Conservation (phyloP, 345 rosid genomes). For the Eucalyptus lansdowneana region DNA sequence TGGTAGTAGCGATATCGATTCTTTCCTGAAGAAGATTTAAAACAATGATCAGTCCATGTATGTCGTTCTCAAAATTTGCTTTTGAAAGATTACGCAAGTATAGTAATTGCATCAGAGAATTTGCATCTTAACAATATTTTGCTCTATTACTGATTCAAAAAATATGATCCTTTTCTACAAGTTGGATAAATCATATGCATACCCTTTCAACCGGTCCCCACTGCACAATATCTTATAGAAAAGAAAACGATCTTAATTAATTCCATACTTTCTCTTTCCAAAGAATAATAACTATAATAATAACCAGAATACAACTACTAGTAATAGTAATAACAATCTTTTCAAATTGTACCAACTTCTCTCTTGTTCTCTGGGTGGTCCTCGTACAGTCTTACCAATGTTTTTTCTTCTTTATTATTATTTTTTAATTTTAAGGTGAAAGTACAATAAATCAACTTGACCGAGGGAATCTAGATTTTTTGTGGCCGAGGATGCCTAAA, state of each 20-base stretch:
- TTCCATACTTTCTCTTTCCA: neutral
- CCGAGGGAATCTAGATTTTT: neutral
- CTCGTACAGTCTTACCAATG: neutral
- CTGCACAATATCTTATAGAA: neutral
- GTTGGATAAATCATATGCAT: neutral
- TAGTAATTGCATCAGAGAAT: neutral
- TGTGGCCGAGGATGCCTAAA: neutral
- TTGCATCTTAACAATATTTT: neutral
- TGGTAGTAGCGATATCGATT: neutral
- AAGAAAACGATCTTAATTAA: neutral
- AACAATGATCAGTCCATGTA: neutral
- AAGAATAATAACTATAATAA: neutral
- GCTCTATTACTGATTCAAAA: neutral
- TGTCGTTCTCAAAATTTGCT: neutral
- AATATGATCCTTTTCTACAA: neutral
- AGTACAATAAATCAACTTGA: neutral
- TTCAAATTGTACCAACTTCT: neutral
- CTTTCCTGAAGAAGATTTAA: neutral
- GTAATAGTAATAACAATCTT: neutral
- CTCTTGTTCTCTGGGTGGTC: neutral
- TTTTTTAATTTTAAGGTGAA: neutral
- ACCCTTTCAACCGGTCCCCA: neutral
- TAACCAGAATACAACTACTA: neutral
- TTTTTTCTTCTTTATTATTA: neutral
- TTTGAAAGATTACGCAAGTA: neutral